These are phyloP conservation scores for Trichophyton schoenleinii DNA, from an alignment of 2,329 filamentous ascomycete genomes.

Conservation along the genomic window DNA sequence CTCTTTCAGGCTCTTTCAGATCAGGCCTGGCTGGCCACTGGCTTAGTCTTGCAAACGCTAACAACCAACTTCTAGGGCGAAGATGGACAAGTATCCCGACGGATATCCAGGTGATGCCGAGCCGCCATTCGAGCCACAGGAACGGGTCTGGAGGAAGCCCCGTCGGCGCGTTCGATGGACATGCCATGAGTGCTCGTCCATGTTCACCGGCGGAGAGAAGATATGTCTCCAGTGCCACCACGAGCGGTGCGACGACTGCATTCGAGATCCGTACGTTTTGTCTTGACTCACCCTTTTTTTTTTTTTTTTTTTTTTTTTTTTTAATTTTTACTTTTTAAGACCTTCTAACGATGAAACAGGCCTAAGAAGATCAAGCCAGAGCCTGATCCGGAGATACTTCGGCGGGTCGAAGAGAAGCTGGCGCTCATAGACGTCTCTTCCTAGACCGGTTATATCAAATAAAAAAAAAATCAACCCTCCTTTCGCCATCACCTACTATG, in stretches of 20 bases:
- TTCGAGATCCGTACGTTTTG: constrained; percentile 30
- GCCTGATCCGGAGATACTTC: constrained; percentile 28
- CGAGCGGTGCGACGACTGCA: constrained; percentile 29
- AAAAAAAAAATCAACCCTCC: background rate
- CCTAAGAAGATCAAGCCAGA: constrained; percentile 30
- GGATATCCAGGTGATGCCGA: constrained; percentile 35
- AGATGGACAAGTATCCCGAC: constrained; percentile 32
- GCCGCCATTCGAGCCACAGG: constrained; percentile 22
- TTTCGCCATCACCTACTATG: background rate
- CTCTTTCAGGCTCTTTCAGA: no score
- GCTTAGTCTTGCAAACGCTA: background rate
- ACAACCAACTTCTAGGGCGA: constrained; percentile 19
- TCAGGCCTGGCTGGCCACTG: no score
- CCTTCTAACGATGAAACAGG: constrained; percentile 16
- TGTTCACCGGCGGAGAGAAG: constrained; percentile 23
- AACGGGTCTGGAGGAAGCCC: constrained; percentile 28
- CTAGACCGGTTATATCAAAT: background rate
- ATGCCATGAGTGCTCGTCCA: constrained; percentile 29
- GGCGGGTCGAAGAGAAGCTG: constrained; percentile 29
- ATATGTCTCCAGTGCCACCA: constrained; percentile 30
- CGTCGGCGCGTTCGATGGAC: constrained; percentile 30
- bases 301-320: background rate
- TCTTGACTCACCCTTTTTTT: background rate
- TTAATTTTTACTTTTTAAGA: background rate
- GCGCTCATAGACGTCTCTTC: constrained; percentile 12